phyloP scores from a whole-genome alignment of 352 stramenopile genomes.

The Pelagophyceae sp. region DNA sequence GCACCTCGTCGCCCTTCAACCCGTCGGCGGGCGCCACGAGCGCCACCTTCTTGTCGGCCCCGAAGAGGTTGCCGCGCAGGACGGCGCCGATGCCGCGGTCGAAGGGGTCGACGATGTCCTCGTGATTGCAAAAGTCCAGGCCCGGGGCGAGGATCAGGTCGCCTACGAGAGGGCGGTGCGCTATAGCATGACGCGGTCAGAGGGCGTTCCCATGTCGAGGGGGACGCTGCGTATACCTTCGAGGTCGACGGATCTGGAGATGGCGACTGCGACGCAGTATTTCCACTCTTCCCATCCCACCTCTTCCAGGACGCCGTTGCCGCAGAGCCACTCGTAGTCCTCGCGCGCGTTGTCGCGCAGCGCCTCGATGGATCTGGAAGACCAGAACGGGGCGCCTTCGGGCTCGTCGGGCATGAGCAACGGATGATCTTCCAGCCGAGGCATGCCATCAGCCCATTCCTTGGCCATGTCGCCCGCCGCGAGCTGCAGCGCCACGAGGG shows the following conservation, averaged over 20 bases:
- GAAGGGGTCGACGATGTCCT: conserved; percentile 14
- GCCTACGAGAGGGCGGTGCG: too few species aligned
- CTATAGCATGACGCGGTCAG: too few species aligned
- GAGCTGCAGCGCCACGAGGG: conserved; percentile 11
- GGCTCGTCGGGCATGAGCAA: background rate
- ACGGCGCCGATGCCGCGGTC: background rate
- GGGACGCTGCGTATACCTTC: too few species aligned
- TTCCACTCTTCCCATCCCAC: background rate
- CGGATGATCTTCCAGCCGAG: background rate
- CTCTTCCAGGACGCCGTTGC: conserved; percentile 7
- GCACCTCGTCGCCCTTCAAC: conserved; percentile 8
- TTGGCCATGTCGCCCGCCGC: background rate
- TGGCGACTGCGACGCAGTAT: background rate
- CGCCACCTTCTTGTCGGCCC: background rate
- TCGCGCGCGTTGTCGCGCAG: conserved; percentile 10
- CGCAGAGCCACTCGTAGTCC: conserved; percentile 18
- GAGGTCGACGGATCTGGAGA: conserved; percentile 4
- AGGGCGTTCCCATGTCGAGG: too few species aligned
- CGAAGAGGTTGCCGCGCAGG: conserved; percentile 4
- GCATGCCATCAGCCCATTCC: conserved; percentile 1
- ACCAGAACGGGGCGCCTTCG: background rate
- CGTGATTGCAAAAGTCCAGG: conserved; percentile 21
- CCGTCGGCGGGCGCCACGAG: conserved; percentile 9
- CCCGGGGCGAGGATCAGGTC: conserved; percentile 16
- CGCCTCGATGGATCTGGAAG: background rate